A percentile compares a stretch with the other conserved stretches of the same genome.
Conservation (phyloP, 2,329 filamentous ascomycete species). For the Pseudogymnoascus sp. region DNA sequence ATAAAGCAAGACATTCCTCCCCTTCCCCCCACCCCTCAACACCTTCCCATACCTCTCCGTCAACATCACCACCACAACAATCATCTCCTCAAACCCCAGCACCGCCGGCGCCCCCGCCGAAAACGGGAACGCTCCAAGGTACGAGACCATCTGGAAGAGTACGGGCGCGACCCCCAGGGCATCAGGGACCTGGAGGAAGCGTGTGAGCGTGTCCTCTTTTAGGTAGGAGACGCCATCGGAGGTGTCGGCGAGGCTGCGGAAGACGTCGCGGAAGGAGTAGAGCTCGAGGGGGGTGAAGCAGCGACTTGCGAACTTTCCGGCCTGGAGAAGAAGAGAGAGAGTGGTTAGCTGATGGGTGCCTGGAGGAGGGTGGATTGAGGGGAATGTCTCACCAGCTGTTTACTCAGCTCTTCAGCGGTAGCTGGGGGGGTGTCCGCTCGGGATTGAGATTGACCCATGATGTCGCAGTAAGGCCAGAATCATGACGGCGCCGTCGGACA, state of each 20-base stretch:
- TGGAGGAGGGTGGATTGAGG: background rate
- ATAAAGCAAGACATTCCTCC: conserved; percentile 60
- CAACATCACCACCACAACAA: conserved; percentile 66
- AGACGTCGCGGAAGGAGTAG: conserved; percentile 68
- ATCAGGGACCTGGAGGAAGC: conserved; percentile 68
- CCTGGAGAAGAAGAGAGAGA: conserved; percentile 35
- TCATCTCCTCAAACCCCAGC: conserved; percentile 60
- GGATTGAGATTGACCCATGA: conserved; percentile 31
- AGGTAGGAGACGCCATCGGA: conserved; percentile 57
- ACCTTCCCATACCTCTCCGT: conserved; percentile 63
- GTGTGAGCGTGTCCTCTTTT: conserved; percentile 61
- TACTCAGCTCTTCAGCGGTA: conserved; percentile 27
- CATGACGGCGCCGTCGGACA: background rate
- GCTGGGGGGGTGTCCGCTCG: conserved; percentile 19
- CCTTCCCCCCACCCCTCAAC: conserved; percentile 48
- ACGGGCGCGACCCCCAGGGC: conserved; percentile 59
- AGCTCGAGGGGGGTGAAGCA: conserved; percentile 66
- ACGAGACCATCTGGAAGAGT: conserved; percentile 64
- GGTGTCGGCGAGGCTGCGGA: conserved; percentile 59
- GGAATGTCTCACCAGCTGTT: conserved; percentile 25
- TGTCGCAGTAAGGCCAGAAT: conserved; percentile 11
- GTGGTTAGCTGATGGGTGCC: background rate
- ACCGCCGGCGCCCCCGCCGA: conserved; percentile 63
- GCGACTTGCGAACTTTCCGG: conserved; percentile 57
- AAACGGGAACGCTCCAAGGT: conserved; percentile 68